Conservation (phyloP, 2,329 filamentous ascomycete genomes). For the Colletotrichum tamarilloi region DNA sequence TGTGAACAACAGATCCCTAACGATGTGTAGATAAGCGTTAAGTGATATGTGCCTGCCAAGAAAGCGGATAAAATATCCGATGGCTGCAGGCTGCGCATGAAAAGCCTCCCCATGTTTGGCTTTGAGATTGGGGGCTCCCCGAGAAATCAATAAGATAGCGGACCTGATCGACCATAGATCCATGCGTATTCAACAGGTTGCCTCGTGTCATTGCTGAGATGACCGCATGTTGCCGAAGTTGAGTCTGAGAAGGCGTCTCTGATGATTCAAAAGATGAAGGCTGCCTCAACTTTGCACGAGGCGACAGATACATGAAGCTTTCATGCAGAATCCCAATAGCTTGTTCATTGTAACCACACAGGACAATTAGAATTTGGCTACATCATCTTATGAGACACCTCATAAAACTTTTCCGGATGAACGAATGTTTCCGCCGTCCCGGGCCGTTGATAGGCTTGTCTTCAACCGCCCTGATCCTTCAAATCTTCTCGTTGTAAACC, state of each 20-base stretch:
- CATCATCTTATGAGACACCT: neutral
- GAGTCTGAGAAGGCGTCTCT: neutral
- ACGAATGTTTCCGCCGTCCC: neutral
- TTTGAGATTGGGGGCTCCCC: neutral
- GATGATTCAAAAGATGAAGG: neutral
- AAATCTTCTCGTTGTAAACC: neutral
- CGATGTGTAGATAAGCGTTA: neutral
- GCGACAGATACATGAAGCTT: neutral
- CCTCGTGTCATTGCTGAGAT: neutral
- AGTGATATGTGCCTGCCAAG: neutral
- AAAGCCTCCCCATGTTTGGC: neutral
- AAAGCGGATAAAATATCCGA: neutral
- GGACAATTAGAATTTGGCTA: neutral
- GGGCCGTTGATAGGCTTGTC: neutral
- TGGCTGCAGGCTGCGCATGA: neutral
- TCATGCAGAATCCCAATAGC: neutral
- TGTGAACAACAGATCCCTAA: neutral
- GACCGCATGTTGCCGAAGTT: neutral
- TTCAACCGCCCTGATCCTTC: neutral
- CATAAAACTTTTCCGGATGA: neutral
- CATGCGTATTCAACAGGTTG: neutral
- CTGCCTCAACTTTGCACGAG: neutral
- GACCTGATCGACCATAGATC: neutral
- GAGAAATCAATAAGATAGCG: neutral
- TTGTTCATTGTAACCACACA: neutral